A percentile compares a stretch with the other conserved stretches of the same genome.
These are phyloP conservation scores for Diaporthe sp. DNA, from an alignment of 2,329 filamentous ascomycete species.

Conservation along the genomic window DNA sequence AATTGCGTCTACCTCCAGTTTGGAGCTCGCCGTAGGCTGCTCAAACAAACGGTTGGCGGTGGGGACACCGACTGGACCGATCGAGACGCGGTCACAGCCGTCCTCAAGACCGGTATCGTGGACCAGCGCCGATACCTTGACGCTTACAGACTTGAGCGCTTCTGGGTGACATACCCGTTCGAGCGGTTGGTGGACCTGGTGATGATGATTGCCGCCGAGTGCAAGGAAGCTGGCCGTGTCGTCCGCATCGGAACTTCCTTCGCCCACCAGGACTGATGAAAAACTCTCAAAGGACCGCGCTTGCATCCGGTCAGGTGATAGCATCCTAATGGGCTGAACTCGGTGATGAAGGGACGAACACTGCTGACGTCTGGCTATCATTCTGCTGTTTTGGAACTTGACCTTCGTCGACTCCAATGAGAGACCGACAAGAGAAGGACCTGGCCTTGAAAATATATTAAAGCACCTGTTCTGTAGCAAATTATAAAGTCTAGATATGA, in stretches of 20 bases:
- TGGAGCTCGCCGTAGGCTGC: fast-evolving
- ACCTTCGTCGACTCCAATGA: background rate
- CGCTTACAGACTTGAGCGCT: too few relatives aligned
- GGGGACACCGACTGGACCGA: background rate
- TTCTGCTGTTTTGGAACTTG: background rate
- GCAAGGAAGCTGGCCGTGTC: background rate
- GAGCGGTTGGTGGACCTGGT: background rate
- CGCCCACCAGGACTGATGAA: too few relatives aligned
- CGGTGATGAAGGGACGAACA: too few relatives aligned
- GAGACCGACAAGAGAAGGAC: background rate
- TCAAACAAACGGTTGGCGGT: too few relatives aligned
- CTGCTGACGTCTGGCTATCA: background rate
- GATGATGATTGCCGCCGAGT: background rate
- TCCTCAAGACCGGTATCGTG: background rate
- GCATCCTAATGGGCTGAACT: background rate
- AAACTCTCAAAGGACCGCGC: too few relatives aligned
- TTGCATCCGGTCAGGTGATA: background rate
- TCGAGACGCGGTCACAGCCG: too few relatives aligned
- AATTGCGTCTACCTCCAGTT: background rate
- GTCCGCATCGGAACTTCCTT: background rate
- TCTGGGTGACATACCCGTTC: background rate
- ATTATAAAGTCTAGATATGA: fast-evolving
- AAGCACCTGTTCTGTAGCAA: too few relatives aligned
- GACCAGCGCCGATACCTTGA: background rate
- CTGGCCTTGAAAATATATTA: too few relatives aligned